These are phyloP conservation scores for Clarkia xantiana DNA, from an alignment of 345 rosid species.

Conservation along the genomic window DNA sequence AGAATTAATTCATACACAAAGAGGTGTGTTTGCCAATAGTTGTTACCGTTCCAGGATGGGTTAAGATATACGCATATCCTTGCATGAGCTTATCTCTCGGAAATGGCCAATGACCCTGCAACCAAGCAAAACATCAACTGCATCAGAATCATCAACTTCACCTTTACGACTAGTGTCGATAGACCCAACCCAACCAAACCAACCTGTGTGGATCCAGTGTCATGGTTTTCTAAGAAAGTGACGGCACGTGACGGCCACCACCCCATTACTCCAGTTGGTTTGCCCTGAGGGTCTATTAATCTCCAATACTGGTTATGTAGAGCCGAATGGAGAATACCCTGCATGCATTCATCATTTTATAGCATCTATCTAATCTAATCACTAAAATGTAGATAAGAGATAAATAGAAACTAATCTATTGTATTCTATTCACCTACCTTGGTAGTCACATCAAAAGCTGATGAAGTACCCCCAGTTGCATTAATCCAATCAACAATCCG, in stretches of 20 bases:
- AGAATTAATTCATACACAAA: background rate
- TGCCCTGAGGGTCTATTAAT: slow-evolving; percentile 5
- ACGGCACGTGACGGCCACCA: slow-evolving; percentile 8
- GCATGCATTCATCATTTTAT: background rate
- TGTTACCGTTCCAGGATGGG: slow-evolving; percentile 9
- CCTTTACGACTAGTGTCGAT: too few species aligned
- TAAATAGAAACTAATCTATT: background rate
- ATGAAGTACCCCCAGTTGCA: slow-evolving; percentile 3
- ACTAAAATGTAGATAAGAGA: too few species aligned
- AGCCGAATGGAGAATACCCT: background rate
- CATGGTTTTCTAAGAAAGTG: slow-evolving; percentile 12
- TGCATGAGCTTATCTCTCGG: slow-evolving; percentile 5
- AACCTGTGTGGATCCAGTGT: slow-evolving; percentile 10
- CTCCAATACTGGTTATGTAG: background rate
- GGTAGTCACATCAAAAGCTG: slow-evolving; percentile 10
- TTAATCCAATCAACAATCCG: slow-evolving; percentile 5
- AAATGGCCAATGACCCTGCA: slow-evolving; percentile 5
- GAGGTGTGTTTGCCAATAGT: too few species aligned
- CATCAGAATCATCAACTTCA: too few species aligned
- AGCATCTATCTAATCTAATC: too few species aligned
- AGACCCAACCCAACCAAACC: too few species aligned
- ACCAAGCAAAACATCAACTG: too few species aligned
- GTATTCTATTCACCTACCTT: too few species aligned
- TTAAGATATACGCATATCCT: slow-evolving; percentile 11
- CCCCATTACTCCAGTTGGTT: slow-evolving; percentile 10